Conservation (phyloP, 129 eudicot species). For the Pulicaria dysenterica region DNA sequence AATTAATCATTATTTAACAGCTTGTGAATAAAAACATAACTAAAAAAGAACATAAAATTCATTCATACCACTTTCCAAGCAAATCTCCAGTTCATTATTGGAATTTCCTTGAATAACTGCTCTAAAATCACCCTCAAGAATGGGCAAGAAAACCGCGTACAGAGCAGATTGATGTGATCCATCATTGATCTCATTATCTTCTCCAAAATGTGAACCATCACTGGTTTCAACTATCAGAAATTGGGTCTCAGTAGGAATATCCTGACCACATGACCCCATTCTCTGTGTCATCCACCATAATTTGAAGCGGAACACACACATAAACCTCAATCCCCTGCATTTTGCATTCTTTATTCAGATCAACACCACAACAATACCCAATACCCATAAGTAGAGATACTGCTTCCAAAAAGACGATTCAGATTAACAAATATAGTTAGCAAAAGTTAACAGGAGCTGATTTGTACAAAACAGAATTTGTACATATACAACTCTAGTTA, state of each 20-base stretch:
- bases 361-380: not conserved
- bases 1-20: not conserved
- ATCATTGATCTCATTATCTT: slow-evolving; percentile 29
- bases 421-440: slow-evolving; percentile 5
- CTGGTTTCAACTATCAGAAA: slow-evolving; percentile 67
- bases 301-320: slow-evolving; percentile 86
- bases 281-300: slow-evolving; percentile 98
- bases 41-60: not conserved
- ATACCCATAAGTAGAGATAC: too few species aligned
- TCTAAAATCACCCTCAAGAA: slow-evolving; percentile 91
- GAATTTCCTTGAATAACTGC: slow-evolving; percentile 88
- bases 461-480: too few species aligned
- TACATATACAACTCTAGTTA: too few species aligned
- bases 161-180: slow-evolving; percentile 45
- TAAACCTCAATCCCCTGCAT: slow-evolving; percentile 78
- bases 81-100: slow-evolving; percentile 73
- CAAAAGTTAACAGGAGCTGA: not conserved
- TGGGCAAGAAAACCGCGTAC: slow-evolving; percentile 84
- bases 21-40: not conserved
- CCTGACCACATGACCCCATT: slow-evolving; percentile 83
- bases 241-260: slow-evolving; percentile 84
- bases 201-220: slow-evolving; percentile 51
- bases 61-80: slow-evolving; percentile 85
- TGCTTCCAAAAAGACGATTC: too few species aligned
- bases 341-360: slow-evolving; percentile 2